Evolutionary conservation across 2,329 filamentous ascomycete species (phyloP).

Genomic region (Tricladium varicosporioides): DNA sequence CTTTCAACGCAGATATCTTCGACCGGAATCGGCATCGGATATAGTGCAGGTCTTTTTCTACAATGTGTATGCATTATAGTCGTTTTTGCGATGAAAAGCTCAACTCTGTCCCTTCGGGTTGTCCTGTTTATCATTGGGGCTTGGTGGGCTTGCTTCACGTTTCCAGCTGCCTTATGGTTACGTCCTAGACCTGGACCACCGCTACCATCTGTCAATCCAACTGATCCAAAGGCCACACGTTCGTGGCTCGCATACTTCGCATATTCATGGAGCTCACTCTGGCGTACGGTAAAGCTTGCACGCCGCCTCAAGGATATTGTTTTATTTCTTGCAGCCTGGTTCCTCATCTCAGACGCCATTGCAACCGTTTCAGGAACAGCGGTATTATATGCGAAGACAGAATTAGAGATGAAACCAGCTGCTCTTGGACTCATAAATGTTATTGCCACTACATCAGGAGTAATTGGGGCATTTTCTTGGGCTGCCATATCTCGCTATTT

Average conservation of each 20-base stretch:
- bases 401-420: conserved; percentile 84
- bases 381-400: conserved; percentile 92
- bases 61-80: conserved; percentile 80
- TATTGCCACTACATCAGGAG: conserved; percentile 79
- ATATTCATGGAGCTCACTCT: conserved; percentile 85
- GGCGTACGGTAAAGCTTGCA: conserved; percentile 74
- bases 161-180: conserved; percentile 85
- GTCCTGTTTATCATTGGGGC: conserved; percentile 82
- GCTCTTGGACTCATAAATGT: conserved; percentile 91
- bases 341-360: conserved; percentile 89
- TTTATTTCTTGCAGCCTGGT: conserved; percentile 85
- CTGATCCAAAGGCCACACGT: conserved; percentile 33
- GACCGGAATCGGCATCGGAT: conserved; percentile 90
- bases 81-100: conserved; percentile 69
- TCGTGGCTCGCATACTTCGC: conserved; percentile 70
- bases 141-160: conserved; percentile 93
- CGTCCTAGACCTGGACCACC: conserved; percentile 87
- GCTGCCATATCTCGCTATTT: conserved; percentile 70
- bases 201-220: conserved; percentile 42
- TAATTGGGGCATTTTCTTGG: conserved; percentile 89
- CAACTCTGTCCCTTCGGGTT: conserved; percentile 80
- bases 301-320: conserved; percentile 69
- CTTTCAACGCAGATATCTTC: conserved; percentile 90
- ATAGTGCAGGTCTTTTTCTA: conserved; percentile 79
- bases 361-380: conserved; percentile 94